These are phyloP conservation scores for Fusarium sp. DNA, from an alignment of 2,329 filamentous ascomycete species.

Conservation along the genomic window DNA sequence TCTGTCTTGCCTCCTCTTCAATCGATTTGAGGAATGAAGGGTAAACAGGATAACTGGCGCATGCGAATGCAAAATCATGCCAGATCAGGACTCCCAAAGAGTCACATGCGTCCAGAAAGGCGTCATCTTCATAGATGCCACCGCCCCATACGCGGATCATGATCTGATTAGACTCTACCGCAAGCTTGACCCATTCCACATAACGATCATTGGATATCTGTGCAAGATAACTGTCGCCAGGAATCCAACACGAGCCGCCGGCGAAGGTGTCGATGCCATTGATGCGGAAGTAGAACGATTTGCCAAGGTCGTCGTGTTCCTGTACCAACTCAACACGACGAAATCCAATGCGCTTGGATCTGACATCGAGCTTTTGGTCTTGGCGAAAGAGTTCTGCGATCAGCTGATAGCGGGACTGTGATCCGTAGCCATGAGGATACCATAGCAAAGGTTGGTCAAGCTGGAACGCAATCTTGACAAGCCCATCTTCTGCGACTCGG, in stretches of 20 bases:
- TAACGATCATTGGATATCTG: constrained; percentile 62
- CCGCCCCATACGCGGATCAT: constrained; percentile 45
- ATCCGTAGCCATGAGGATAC: not conserved
- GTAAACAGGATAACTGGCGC: constrained; percentile 73
- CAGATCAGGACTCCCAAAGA: constrained; percentile 76
- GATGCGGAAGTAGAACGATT: constrained; percentile 76
- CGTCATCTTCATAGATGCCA: constrained; percentile 69
- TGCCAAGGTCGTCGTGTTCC: not conserved
- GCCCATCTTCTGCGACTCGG: not conserved
- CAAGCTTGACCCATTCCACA: constrained; percentile 76
- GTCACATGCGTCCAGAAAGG: constrained; percentile 76
- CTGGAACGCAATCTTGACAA: not conserved
- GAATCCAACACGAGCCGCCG: constrained; percentile 83
- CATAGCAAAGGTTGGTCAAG: not conserved
- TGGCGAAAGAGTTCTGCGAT: not conserved
- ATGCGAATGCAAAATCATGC: constrained; percentile 81
- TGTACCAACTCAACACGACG: not conserved
- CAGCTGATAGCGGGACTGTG: not conserved
- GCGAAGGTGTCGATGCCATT: constrained; percentile 80
- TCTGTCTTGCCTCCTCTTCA: constrained; percentile 69
- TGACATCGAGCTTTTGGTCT: not conserved
- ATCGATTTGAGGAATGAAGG: constrained; percentile 69
- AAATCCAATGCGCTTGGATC: not conserved
- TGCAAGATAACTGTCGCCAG: constrained; percentile 78
- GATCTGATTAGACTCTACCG: constrained; percentile 60